Conservation (phyloP, 2,329 filamentous ascomycete species). For the Arthrobotrys iridis region DNA sequence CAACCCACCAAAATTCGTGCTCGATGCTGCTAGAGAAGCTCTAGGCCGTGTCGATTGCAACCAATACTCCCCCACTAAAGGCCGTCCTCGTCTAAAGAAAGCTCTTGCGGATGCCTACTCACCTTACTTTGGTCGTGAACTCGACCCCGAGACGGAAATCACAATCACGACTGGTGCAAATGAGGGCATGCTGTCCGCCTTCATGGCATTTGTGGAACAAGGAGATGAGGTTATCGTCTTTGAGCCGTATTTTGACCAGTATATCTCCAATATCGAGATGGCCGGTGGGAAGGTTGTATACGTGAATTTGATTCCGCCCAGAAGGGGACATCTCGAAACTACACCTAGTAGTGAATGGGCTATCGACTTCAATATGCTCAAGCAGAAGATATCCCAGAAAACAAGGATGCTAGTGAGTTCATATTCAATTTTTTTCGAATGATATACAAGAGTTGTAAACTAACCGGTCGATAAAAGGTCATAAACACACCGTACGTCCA, state of each 20-base stretch:
- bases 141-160: constrained; percentile 91
- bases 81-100: constrained; percentile 88
- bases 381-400: constrained; percentile 80
- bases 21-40: constrained; percentile 89
- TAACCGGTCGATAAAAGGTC: constrained; percentile 59
- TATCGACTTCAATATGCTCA: constrained; percentile 83
- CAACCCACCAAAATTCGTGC: constrained; percentile 89
- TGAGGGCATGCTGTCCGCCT: constrained; percentile 82
- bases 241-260: constrained; percentile 99
- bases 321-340: constrained; percentile 78
- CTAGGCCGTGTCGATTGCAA: constrained; percentile 95
- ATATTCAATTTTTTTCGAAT: neutral
- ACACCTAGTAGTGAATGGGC: constrained; percentile 89
- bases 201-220: constrained; percentile 95
- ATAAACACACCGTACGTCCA: constrained; percentile 65
- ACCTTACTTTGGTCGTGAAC: constrained; percentile 80
- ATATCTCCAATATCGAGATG: constrained; percentile 99
- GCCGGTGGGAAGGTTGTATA: constrained; percentile 93
- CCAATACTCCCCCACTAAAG: constrained; percentile 96
- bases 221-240: constrained; percentile 98
- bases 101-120: constrained; percentile 93
- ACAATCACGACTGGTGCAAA: constrained; percentile 93
- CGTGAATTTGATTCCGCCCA: constrained; percentile 90
- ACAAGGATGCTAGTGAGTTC: constrained; percentile 95
- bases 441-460: neutral